A percentile compares a stretch with the other conserved stretches of the same genome.
Evolutionary conservation across 2,329 filamentous ascomycete genomes (phyloP).

Genomic region (Monilinia vaccinii-corymbosi): DNA sequence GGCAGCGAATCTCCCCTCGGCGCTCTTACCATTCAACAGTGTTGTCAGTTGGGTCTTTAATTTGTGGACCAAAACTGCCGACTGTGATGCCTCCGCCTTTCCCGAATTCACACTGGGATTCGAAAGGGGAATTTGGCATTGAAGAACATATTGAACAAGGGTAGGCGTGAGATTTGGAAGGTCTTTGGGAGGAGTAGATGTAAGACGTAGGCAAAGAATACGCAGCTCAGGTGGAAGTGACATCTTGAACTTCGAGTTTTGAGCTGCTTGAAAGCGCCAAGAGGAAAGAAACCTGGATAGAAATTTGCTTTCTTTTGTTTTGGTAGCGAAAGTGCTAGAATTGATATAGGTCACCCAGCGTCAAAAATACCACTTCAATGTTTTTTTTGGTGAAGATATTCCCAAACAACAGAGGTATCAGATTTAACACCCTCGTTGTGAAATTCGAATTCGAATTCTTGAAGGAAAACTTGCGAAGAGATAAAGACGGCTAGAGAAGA

Average conservation of each 20-base stretch:
- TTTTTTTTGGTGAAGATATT: too few species aligned
- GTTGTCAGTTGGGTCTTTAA: slow-evolving; percentile 70
- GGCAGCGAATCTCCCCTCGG: slow-evolving; percentile 68
- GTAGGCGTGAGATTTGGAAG: slow-evolving; percentile 65
- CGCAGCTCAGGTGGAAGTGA: slow-evolving; percentile 47
- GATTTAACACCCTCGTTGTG: too few species aligned
- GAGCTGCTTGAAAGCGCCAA: too few species aligned
- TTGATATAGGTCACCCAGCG: not conserved
- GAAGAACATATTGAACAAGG: slow-evolving; percentile 51
- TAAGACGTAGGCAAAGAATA: slow-evolving; percentile 60
- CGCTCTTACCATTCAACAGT: slow-evolving; percentile 65
- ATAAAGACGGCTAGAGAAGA: too few species aligned
- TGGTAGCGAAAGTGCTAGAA: not conserved
- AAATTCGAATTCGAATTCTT: too few species aligned
- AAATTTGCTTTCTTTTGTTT: not conserved
- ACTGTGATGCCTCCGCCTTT: slow-evolving; percentile 55
- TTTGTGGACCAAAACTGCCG: slow-evolving; percentile 66
- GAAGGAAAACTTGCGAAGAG: too few species aligned
- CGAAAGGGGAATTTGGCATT: slow-evolving; percentile 54
- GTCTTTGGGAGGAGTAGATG: slow-evolving; percentile 60
- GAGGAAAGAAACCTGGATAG: not conserved
- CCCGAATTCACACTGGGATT: slow-evolving; percentile 48
- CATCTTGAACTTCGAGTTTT: slow-evolving; percentile 15
- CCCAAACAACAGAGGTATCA: too few species aligned
- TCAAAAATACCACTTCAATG: too few species aligned